Percentiles rank a stretch among this genome's conserved stretches.
phyloP scores from a whole-genome alignment of 352 stramenopile species.

The Globisporangium takayamanum region DNA sequence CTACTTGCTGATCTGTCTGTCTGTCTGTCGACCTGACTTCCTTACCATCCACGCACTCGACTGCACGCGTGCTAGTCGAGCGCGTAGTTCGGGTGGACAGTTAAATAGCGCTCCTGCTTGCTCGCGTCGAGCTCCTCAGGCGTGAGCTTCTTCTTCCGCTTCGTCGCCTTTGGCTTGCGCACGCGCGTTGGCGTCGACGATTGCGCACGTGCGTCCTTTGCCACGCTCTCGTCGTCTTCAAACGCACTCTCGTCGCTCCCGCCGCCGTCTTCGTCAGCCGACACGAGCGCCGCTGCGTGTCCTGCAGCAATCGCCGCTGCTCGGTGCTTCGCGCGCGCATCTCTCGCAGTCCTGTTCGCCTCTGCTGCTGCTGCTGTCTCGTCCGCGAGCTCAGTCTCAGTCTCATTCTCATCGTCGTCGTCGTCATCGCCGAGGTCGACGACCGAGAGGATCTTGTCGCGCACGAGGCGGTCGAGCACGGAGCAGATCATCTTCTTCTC shows the following conservation, averaged over 20 bases:
- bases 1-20: no score
- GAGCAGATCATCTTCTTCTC: slow-evolving; percentile 83
- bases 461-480: slow-evolving; percentile 75
- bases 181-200: no score
- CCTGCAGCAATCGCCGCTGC: not conserved
- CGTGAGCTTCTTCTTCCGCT: slow-evolving; percentile 24
- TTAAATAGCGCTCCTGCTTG: slow-evolving; percentile 74
- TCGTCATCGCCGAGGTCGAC: slow-evolving; percentile 62
- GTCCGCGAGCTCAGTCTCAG: no score
- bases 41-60: no score
- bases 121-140: slow-evolving; percentile 38
- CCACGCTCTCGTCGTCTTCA: slow-evolving; percentile 3
- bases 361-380: not conserved
- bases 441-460: slow-evolving; percentile 69
- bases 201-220: no score
- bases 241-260: slow-evolving; percentile 4
- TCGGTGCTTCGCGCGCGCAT: slow-evolving; percentile 1
- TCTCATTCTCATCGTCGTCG: slow-evolving; percentile 15
- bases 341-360: slow-evolving; percentile 13
- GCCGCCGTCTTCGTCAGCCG: not conserved
- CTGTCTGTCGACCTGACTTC: no score
- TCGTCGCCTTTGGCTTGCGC: slow-evolving; percentile 17
- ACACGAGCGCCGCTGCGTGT: not conserved
- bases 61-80: slow-evolving; percentile 33
- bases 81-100: slow-evolving; percentile 73